phyloP scores from a whole-genome alignment of 306 rosid genomes.

The Senna siamea region DNA sequence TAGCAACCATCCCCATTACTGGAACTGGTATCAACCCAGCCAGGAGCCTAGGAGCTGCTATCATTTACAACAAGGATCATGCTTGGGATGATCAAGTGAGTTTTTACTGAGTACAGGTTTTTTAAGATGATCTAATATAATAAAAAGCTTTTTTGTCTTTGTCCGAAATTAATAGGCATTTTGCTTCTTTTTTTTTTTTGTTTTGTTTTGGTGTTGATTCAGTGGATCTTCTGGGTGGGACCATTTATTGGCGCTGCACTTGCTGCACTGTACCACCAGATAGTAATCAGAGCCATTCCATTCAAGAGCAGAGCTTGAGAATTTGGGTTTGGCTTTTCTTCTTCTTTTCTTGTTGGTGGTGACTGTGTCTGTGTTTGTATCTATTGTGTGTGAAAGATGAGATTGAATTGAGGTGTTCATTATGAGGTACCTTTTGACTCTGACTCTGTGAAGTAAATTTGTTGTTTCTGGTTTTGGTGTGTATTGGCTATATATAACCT shows the following conservation, averaged over 20 bases:
- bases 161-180: background rate
- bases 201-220: background rate
- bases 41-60: slow-evolving; percentile 93
- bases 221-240: slow-evolving; percentile 99
- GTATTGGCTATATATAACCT: too few relatives aligned
- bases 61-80: too few relatives aligned
- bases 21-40: slow-evolving; percentile 96
- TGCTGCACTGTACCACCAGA: slow-evolving; percentile 87
- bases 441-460: background rate
- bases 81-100: slow-evolving; percentile 78
- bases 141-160: too few relatives aligned
- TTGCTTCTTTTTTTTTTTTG: background rate
- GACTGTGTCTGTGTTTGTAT: background rate
- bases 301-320: slow-evolving; percentile 67
- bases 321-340: background rate
- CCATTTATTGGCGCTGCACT: slow-evolving; percentile 94
- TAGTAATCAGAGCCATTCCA: slow-evolving; percentile 91
- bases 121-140: too few relatives aligned
- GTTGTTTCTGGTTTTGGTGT: background rate
- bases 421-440: background rate
- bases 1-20: slow-evolving; percentile 92
- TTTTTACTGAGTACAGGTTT: too few relatives aligned
- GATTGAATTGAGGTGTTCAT: background rate
- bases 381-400: background rate
- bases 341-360: background rate